phyloP scores from a whole-genome alignment of 345 rosid species.

The Mangifera indica region DNA sequence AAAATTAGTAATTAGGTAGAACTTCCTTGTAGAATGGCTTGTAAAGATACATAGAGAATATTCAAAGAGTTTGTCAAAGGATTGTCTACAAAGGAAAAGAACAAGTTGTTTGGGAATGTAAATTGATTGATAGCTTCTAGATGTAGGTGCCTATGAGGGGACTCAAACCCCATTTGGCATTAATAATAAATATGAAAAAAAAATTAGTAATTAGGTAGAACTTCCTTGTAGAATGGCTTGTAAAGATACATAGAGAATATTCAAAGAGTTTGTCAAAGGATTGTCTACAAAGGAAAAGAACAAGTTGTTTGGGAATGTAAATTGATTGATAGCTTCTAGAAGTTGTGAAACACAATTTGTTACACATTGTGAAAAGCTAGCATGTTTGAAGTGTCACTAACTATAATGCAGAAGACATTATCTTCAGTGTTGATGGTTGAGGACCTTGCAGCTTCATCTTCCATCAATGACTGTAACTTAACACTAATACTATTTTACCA shows the following conservation, averaged over 20 bases:
- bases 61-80: not conserved
- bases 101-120: not conserved
- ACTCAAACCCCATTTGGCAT: too few species aligned
- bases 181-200: too few species aligned
- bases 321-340: not conserved
- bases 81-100: not conserved
- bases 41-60: not conserved
- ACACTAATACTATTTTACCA: not conserved
- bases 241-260: not conserved
- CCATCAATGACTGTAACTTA: not conserved
- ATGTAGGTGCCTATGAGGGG: too few species aligned
- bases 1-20: not conserved
- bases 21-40: not conserved
- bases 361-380: not conserved
- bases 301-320: not conserved
- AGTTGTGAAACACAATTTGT: not conserved
- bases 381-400: not conserved
- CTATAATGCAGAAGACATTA: not conserved
- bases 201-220: not conserved
- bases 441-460: conserved; percentile 9
- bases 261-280: not conserved
- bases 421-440: not conserved
- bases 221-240: not conserved
- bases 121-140: not conserved
- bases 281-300: not conserved